phyloP scores from a whole-genome alignment of 2,329 filamentous ascomycete genomes.

The Rhinocladiella similis region DNA sequence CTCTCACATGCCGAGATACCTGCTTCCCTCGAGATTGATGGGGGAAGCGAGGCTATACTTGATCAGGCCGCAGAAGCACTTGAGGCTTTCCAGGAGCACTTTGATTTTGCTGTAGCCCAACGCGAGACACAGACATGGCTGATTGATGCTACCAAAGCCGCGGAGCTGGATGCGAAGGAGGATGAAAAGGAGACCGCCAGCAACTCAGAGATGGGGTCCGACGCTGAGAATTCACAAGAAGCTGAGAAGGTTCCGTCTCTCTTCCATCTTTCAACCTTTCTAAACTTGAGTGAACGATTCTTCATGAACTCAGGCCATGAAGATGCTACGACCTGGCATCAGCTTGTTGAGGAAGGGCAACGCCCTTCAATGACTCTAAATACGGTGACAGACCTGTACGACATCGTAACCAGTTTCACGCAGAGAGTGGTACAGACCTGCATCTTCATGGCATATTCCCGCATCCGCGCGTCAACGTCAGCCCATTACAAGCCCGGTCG shows the following conservation, averaged over 20 bases:
- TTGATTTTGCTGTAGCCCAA: constrained; percentile 64
- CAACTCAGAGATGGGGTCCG: constrained; percentile 1
- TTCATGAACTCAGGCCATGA: constrained; percentile 69
- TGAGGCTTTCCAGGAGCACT: constrained; percentile 61
- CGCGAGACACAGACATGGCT: constrained; percentile 56
- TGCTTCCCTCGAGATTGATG: constrained; percentile 70
- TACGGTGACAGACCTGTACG: constrained; percentile 73
- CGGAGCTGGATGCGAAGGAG: constrained; percentile 12
- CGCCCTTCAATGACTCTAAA: constrained; percentile 72
- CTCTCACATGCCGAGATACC: constrained; percentile 60
- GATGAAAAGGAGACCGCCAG: constrained; percentile 2
- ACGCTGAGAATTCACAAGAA: neutral
- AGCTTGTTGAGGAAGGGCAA: constrained; percentile 52
- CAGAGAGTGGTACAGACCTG: constrained; percentile 68
- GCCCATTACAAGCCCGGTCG: constrained; percentile 34
- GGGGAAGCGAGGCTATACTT: constrained; percentile 63
- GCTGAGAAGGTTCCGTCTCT: constrained; percentile 38
- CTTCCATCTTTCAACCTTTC: constrained; percentile 61
- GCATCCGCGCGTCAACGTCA: constrained; percentile 56
- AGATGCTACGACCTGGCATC: constrained; percentile 67
- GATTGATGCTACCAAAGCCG: constrained; percentile 46
- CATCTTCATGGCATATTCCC: constrained; percentile 69
- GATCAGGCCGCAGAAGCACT: constrained; percentile 69
- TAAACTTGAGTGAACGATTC: constrained; percentile 62
- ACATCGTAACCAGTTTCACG: constrained; percentile 66